Percentiles rank a stretch among this genome's conserved stretches.
Evolutionary conservation across 106 monocot genomes (phyloP).

Genomic region (Allium cepa): DNA sequence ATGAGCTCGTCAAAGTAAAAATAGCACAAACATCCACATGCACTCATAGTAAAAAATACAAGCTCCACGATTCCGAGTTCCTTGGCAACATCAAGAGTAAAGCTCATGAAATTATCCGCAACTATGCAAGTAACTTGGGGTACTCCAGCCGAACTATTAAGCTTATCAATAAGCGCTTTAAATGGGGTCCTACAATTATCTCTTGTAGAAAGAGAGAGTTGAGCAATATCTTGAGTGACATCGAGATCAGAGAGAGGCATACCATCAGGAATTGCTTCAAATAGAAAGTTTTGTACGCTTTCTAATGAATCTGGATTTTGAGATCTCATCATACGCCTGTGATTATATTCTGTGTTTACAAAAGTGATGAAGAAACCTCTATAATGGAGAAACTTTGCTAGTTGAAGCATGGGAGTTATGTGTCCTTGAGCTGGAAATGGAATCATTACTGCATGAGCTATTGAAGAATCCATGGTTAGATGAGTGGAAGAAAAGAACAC

Average conservation of each 20-base stretch:
- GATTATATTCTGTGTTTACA: slow-evolving; percentile 41
- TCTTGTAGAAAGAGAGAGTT: background rate
- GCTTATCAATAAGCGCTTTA: background rate
- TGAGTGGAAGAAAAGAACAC: too few relatives aligned
- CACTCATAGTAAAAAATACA: slow-evolving; percentile 11
- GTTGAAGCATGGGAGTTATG: slow-evolving; percentile 25
- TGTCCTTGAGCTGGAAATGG: slow-evolving; percentile 41
- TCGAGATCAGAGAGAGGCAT: slow-evolving; percentile 16
- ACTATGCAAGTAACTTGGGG: slow-evolving; percentile 15
- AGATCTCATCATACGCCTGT: background rate
- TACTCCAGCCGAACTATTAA: background rate
- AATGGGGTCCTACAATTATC: background rate
- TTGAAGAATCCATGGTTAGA: background rate
- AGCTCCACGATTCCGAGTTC: slow-evolving; percentile 10
- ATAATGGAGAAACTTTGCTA: slow-evolving; percentile 32
- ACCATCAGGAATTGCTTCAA: slow-evolving; percentile 15
- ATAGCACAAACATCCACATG: slow-evolving; percentile 21
- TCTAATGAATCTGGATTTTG: background rate
- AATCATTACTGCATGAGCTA: slow-evolving; percentile 12
- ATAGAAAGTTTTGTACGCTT: slow-evolving; percentile 3
- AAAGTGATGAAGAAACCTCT: slow-evolving; percentile 47
- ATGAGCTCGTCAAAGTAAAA: slow-evolving; percentile 10
- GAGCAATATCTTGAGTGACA: slow-evolving; percentile 14
- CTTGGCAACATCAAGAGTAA: slow-evolving; percentile 12
- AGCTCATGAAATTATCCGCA: slow-evolving; percentile 15